phyloP scores from a whole-genome alignment of 2,329 filamentous ascomycete species.

The Annulohypoxylon truncatum region DNA sequence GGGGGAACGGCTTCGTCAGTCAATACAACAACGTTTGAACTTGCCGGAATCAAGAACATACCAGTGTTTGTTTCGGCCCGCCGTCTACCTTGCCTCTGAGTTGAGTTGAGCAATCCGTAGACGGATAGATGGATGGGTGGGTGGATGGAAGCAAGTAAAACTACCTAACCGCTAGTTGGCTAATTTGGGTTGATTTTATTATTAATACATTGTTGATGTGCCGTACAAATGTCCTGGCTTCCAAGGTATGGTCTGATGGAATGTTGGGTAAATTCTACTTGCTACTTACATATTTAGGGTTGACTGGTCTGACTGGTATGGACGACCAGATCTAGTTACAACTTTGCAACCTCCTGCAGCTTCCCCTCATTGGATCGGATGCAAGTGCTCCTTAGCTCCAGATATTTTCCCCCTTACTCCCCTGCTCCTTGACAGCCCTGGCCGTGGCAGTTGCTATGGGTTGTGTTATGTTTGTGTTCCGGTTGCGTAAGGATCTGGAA shows the following conservation, averaged over 20 bases:
- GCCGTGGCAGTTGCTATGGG: slow-evolving; percentile 30
- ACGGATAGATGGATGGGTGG: not conserved
- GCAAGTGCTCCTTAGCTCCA: slow-evolving; percentile 36
- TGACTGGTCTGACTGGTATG: not conserved
- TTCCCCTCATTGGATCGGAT: slow-evolving; percentile 40
- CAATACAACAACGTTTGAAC: slow-evolving; percentile 9
- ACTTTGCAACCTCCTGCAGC: slow-evolving; percentile 28
- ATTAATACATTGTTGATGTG: slow-evolving; percentile 4
- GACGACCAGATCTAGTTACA: slow-evolving; percentile 24
- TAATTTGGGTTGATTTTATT: not conserved
- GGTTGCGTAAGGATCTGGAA: slow-evolving; percentile 36
- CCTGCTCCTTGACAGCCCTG: slow-evolving; percentile 29
- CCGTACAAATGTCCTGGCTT: not conserved
- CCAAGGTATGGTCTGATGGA: not conserved
- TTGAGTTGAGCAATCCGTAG: not conserved
- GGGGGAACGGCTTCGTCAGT: not conserved
- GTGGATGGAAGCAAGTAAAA: not conserved
- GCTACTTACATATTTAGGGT: not conserved
- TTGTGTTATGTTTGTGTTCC: slow-evolving; percentile 29
- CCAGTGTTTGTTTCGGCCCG: slow-evolving; percentile 16
- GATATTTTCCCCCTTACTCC: slow-evolving; percentile 6
- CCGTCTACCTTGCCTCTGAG: not conserved
- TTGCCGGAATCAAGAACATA: slow-evolving; percentile 6
- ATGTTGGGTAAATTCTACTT: slow-evolving; percentile 28
- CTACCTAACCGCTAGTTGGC: not conserved